Conservation (phyloP, 2,329 filamentous ascomycete species). For the Claviceps spartinae region DNA sequence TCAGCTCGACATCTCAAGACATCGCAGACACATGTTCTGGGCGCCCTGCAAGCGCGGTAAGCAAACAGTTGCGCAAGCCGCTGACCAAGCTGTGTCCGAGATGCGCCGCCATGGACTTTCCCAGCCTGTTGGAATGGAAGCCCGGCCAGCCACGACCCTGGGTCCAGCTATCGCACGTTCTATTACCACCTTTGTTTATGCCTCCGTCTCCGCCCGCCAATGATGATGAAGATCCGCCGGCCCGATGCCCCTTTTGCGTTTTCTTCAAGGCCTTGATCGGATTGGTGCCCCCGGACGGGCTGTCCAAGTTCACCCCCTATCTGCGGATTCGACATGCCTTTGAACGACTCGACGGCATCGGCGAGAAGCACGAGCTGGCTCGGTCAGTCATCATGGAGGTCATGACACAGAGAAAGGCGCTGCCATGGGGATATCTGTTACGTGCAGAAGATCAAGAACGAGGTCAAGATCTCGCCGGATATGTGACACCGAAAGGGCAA, state of each 20-base stretch:
- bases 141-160: constrained; percentile 22
- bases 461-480: constrained; percentile 9
- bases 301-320: constrained; percentile 21
- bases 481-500: constrained; percentile 2
- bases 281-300: constrained; percentile 12
- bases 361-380: constrained; percentile 24
- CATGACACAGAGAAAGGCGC: constrained; percentile 20
- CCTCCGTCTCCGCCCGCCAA: constrained; percentile 13
- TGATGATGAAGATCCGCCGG: neutral
- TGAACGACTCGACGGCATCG: constrained; percentile 20
- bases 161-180: constrained; percentile 21
- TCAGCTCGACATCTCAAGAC: constrained; percentile 3
- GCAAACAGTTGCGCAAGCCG: neutral
- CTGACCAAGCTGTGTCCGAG: constrained; percentile 16
- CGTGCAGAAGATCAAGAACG: constrained; percentile 15
- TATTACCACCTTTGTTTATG: constrained; percentile 1
- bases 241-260: constrained; percentile 22
- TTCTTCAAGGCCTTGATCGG: constrained; percentile 24
- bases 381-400: constrained; percentile 23
- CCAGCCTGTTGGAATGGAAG: constrained; percentile 21
- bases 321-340: constrained; percentile 25
- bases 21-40: neutral
- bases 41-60: neutral
- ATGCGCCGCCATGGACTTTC: constrained; percentile 24
- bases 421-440: constrained; percentile 25